A percentile compares a stretch with the other conserved stretches of the same genome.
Conservation (phyloP, 208 protist species). For the Trypanosoma avium region DNA sequence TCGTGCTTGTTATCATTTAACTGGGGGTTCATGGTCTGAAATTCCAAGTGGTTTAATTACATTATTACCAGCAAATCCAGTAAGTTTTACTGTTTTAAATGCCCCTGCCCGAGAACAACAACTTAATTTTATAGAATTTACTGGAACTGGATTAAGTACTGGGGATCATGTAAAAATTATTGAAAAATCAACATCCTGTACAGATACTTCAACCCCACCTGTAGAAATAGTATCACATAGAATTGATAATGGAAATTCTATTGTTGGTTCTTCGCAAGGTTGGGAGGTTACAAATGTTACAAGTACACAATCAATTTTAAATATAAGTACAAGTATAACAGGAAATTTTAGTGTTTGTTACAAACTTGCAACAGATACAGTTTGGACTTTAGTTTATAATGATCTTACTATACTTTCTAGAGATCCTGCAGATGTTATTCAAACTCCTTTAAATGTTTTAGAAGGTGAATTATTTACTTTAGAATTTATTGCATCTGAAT, state of each 20-base stretch:
- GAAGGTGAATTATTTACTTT: conserved; percentile 88
- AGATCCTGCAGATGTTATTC: conserved; percentile 49
- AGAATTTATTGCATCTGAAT: conserved; percentile 43
- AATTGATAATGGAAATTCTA: neutral
- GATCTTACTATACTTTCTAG: conserved; percentile 60
- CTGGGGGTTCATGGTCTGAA: conserved; percentile 64
- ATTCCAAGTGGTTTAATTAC: conserved; percentile 47
- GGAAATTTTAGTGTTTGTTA: conserved; percentile 87
- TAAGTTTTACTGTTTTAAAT: conserved; percentile 55
- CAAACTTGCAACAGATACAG: conserved; percentile 62
- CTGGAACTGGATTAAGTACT: conserved; percentile 47
- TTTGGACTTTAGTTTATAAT: conserved; percentile 89
- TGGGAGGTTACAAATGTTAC: conserved; percentile 55
- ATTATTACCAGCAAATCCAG: conserved; percentile 78
- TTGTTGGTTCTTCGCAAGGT: conserved; percentile 29
- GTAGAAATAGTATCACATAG: conserved; percentile 48
- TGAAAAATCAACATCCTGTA: conserved; percentile 57
- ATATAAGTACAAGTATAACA: conserved; percentile 50
- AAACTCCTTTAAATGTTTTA: conserved; percentile 48
- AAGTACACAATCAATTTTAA: conserved; percentile 45
- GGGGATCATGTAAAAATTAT: conserved; percentile 81
- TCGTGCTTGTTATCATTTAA: conserved; percentile 67
- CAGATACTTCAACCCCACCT: conserved; percentile 53
- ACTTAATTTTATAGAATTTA: conserved; percentile 62
- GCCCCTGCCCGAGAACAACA: conserved; percentile 37